Evolutionary conservation across 805 yeast genomes (phyloP).

Genomic region (Blastobotrys robertii): DNA sequence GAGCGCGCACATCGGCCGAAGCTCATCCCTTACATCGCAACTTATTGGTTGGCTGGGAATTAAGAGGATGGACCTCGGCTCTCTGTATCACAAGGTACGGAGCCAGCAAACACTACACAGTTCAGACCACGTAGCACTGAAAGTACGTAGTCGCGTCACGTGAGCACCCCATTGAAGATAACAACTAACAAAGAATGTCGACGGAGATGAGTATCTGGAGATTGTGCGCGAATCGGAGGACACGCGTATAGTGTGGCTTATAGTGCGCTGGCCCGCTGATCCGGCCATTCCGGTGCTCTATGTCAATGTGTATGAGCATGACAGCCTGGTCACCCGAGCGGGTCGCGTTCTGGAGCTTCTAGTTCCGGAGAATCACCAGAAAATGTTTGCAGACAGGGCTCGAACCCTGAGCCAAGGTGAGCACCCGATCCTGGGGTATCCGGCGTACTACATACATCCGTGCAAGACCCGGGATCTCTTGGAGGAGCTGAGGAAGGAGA

Average conservation of each 20-base stretch:
- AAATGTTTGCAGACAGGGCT: constrained; percentile 1
- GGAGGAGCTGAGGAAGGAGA: constrained; percentile 10
- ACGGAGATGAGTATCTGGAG: not conserved
- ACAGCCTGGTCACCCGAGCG: constrained; percentile 7
- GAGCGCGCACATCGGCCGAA: no score
- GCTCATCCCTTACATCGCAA: no score
- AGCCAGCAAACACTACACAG: no score
- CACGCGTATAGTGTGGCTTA: constrained; percentile 9
- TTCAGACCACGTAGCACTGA: not conserved
- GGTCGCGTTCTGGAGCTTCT: constrained; percentile 7
- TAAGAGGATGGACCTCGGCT: no score
- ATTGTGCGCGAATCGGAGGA: not conserved
- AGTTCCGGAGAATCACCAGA: constrained; percentile 3
- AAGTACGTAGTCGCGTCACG: not conserved
- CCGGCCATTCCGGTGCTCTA: constrained; percentile 24
- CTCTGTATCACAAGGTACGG: no score
- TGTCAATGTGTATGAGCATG: constrained; percentile 13
- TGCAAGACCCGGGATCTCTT: constrained; percentile 30
- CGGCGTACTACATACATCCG: constrained; percentile 32
- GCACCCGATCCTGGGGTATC: constrained; percentile 23
- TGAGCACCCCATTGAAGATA: no score
- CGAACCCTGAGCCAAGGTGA: constrained; percentile 18
- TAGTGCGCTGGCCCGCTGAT: constrained; percentile 23
- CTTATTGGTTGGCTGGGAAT: no score
- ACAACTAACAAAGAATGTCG: not conserved